Percentiles rank a stretch among this genome's conserved stretches.
phyloP scores from a whole-genome alignment of 1,284 basidiomycete species.

The Schizophyllum amplum region DNA sequence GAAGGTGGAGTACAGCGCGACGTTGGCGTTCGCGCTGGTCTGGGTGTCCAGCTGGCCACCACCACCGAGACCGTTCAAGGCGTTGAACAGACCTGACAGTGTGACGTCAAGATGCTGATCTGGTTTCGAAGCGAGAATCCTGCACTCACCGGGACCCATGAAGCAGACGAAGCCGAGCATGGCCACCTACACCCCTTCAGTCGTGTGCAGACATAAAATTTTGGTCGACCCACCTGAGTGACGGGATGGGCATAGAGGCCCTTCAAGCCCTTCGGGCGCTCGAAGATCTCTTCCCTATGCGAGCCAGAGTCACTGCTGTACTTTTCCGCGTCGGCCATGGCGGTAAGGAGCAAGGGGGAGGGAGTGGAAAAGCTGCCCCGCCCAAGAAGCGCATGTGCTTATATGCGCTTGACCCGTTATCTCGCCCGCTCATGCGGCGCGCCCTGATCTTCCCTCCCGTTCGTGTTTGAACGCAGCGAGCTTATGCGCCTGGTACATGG shows the following conservation, averaged over 20 bases:
- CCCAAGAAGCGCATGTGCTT: not conserved
- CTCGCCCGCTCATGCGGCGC: not conserved
- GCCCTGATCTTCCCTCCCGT: not conserved
- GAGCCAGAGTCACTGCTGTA: not conserved
- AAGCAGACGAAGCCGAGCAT: slow-evolving; percentile 63
- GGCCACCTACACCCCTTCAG: slow-evolving; percentile 29
- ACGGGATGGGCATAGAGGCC: slow-evolving; percentile 39
- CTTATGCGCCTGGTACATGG: not conserved
- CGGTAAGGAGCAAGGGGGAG: not conserved
- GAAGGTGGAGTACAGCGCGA: slow-evolving; percentile 64
- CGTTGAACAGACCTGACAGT: slow-evolving; percentile 41
- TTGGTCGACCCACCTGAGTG: slow-evolving; percentile 36
- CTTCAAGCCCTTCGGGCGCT: slow-evolving; percentile 29
- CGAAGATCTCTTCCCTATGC: not conserved
- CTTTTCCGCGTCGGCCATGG: not conserved
- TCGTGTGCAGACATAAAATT: too few species aligned
- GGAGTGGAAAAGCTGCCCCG: not conserved
- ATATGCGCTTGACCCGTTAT: not conserved
- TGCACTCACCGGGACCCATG: slow-evolving; percentile 50
- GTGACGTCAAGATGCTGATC: slow-evolving; percentile 1
- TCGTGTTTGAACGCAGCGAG: not conserved
- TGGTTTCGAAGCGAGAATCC: not conserved
- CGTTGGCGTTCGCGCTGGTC: slow-evolving; percentile 57
- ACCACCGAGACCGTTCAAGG: slow-evolving; percentile 57
- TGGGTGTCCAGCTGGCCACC: slow-evolving; percentile 58